These are phyloP conservation scores for Phytophthora podocarpi DNA, from an alignment of 352 stramenopile species.

Conservation along the genomic window DNA sequence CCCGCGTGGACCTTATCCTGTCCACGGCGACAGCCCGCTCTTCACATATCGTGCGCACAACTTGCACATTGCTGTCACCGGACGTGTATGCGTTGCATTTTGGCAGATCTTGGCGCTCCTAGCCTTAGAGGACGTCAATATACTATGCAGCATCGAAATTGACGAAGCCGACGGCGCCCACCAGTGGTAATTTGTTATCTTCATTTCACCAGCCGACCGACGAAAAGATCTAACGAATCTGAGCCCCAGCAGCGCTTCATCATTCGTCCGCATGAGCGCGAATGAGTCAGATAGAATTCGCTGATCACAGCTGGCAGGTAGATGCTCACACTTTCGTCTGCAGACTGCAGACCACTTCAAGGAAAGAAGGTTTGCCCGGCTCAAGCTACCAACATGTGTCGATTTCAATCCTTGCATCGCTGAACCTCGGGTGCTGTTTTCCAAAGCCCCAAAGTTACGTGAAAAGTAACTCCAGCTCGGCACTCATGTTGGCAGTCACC, in stretches of 20 bases:
- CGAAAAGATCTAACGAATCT: too few species aligned
- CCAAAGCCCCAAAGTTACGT: too few species aligned
- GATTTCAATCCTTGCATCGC: too few species aligned
- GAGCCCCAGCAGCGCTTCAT: too few species aligned
- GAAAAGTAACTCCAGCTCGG: constrained; percentile 36
- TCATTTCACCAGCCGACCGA: constrained; percentile 8
- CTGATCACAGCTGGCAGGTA: constrained; percentile 5
- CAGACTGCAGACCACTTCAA: background rate
- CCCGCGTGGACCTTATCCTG: background rate
- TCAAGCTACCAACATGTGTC: background rate
- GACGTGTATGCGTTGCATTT: background rate
- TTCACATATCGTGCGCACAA: constrained; percentile 4
- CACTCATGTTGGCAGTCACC: constrained; percentile 29
- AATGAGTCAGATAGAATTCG: constrained; percentile 15
- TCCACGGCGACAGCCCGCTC: background rate
- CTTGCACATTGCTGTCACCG: background rate
- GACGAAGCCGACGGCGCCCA: too few species aligned
- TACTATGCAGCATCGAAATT: too few species aligned
- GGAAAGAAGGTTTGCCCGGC: background rate
- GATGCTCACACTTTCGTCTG: too few species aligned
- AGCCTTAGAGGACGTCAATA: too few species aligned
- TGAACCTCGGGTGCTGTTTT: too few species aligned
- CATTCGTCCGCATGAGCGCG: constrained; percentile 12
- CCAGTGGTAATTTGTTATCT: too few species aligned
- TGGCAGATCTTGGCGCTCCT: too few species aligned